Evolutionary conservation across 2,329 filamentous ascomycete genomes (phyloP).

Genomic region (Cercospora citrullina): DNA sequence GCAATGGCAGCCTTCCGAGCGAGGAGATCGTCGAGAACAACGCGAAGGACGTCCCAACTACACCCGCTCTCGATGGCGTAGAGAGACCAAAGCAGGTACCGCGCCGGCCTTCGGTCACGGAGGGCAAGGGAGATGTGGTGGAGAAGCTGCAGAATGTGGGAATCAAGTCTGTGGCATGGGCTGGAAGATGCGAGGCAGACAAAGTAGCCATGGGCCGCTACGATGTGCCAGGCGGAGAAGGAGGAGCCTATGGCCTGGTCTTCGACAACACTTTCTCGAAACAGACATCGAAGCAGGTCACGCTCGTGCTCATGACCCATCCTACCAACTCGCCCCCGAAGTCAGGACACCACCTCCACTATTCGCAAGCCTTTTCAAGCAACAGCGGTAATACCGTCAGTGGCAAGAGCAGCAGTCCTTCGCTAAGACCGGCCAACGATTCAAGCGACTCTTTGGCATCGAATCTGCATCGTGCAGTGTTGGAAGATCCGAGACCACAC

Average conservation of each 20-base stretch:
- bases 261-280: conserved; percentile 99
- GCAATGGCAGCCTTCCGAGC: conserved; percentile 52
- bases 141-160: conserved; percentile 65
- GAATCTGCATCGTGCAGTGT: conserved; percentile 34
- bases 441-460: conserved; percentile 55
- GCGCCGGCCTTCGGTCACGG: conserved; percentile 47
- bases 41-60: conserved; percentile 40
- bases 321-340: conserved; percentile 78
- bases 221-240: conserved; percentile 71
- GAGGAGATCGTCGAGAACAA: conserved; percentile 43
- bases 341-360: conserved; percentile 67
- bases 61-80: conserved; percentile 41
- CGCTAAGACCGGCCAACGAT: conserved; percentile 45
- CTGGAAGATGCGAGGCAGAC: conserved; percentile 94
- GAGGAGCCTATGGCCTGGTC: conserved; percentile 92
- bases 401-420: conserved; percentile 42
- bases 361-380: conserved; percentile 56
- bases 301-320: conserved; percentile 91
- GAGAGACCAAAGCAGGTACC: conserved; percentile 44
- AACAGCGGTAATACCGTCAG: conserved; percentile 41
- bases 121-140: conserved; percentile 59
- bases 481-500: conserved; percentile 45
- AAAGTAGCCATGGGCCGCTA: conserved; percentile 89
- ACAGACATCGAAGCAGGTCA: conserved; percentile 88
- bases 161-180: conserved; percentile 69